phyloP scores from a whole-genome alignment of 2,329 filamentous ascomycete genomes.

The Trichoderma sp. region DNA sequence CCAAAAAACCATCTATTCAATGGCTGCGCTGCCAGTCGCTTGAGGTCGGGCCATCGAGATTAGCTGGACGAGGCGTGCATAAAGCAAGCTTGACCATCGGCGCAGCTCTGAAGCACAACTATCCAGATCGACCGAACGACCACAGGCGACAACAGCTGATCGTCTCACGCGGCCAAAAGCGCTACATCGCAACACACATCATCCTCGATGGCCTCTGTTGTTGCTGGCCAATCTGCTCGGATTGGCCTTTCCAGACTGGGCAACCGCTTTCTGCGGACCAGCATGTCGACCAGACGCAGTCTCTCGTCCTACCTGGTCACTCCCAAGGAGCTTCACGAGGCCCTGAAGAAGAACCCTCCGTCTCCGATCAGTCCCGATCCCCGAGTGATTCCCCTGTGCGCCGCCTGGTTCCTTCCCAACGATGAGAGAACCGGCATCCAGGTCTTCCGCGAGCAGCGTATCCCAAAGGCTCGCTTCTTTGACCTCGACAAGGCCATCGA shows the following conservation, averaged over 20 bases:
- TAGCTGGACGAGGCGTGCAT: constrained; percentile 16
- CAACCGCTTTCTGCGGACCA: constrained; percentile 33
- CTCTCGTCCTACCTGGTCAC: constrained; percentile 85
- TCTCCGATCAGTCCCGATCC: constrained; percentile 78
- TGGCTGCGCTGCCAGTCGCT: constrained; percentile 19
- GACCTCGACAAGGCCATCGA: constrained; percentile 92
- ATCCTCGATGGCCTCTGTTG: constrained; percentile 42
- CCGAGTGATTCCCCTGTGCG: constrained; percentile 84
- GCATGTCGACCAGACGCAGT: constrained; percentile 31
- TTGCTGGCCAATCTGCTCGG: constrained; percentile 44
- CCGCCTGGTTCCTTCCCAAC: constrained; percentile 95
- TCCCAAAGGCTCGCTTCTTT: constrained; percentile 91
- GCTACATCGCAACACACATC: background rate
- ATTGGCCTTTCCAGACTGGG: constrained; percentile 39
- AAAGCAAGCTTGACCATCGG: background rate
- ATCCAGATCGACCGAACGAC: background rate
- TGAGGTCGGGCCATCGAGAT: constrained; percentile 11
- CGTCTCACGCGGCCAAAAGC: background rate
- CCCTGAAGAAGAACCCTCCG: constrained; percentile 77
- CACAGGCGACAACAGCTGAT: background rate
- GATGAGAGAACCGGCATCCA: constrained; percentile 79
- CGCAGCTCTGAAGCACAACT: background rate
- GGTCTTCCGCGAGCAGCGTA: constrained; percentile 76
- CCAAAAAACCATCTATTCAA: constrained; percentile 11
- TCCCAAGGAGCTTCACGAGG: constrained; percentile 76